Evolutionary conservation across 768 basidiomycete species (phyloP), one percentile per base, ranked within the genome.

Genomic region (Coprinopsis sp.): DNA sequence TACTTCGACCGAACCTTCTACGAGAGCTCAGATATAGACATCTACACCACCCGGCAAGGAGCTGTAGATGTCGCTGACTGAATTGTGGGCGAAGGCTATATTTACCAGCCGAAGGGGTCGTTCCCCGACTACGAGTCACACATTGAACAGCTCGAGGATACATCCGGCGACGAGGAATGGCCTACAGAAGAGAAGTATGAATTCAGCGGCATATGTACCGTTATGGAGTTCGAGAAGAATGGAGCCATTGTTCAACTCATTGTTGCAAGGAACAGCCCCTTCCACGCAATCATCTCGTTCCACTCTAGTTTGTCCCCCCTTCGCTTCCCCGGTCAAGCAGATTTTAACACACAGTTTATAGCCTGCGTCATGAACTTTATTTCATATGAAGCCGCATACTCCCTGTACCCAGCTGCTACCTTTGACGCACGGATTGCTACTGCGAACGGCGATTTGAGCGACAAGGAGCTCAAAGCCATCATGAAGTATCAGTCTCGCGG

Each of bases 321-420:
- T 7, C 11, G 10, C 1, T 27, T 12, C 21, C 19, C 3, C 18
- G 22, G n/a, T 30, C 14, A 21, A 31, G 29, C 33, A 6, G 33
- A 21, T 29, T 14, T 16, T 12, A 21, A n/a, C 22, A 6, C 19
- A 33, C 11, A n/a, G 13, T 19, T 23, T 28, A 22, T 37, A 43
- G 47, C 47, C 7, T 25, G 19, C 18, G 47, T 49, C 12, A 43
- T 49, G 47, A 49, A 49, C 23, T 36, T 49, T 29, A 49, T 49
- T 24, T 36, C 47, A 8, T 28, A 41, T 25, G 47, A 49, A 27
- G 31, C 23, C 8, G 47, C 47, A 2, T 49, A 49, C 29, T 41
- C 47, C 6, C 39, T 49, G 28, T 49, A 49, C 28, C 47, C 47
- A 16, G 22, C 33, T 12, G 47, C 47, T 5, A 49, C 47, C 5